Evolutionary conservation across 163 green algal genomes (phyloP).

Genomic region (Volvox carteri): DNA sequence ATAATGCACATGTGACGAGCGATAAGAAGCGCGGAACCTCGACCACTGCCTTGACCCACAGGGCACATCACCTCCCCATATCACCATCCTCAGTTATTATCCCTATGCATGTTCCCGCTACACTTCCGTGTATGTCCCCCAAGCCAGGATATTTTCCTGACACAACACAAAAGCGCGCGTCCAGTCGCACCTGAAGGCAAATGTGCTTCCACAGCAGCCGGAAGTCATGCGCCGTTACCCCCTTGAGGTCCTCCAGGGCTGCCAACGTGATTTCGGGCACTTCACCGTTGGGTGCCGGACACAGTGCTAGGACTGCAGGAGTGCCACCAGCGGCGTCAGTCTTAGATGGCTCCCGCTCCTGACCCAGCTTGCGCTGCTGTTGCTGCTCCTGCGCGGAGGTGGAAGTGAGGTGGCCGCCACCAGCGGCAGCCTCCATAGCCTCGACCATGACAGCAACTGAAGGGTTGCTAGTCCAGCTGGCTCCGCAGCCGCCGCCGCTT

Average conservation of each 20-base stretch:
- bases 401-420: background rate
- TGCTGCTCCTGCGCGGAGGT: background rate
- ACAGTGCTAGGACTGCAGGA: slow-evolving; percentile 14
- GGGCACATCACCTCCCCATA: too few relatives aligned
- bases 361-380: background rate
- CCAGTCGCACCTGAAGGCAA: slow-evolving; percentile 3
- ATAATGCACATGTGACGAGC: too few relatives aligned
- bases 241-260: slow-evolving; percentile 3
- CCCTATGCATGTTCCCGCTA: too few relatives aligned
- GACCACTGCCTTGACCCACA: too few relatives aligned
- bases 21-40: background rate
- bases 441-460: background rate
- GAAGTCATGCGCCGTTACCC: background rate
- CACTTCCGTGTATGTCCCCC: too few relatives aligned
- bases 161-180: background rate
- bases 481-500: background rate
- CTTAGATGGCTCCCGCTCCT: background rate
- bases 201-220: slow-evolving; percentile 38
- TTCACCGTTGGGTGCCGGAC: background rate
- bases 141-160: too few relatives aligned
- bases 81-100: too few relatives aligned
- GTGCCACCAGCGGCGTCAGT: background rate
- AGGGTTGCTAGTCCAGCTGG: background rate
- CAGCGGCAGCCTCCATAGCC: background rate
- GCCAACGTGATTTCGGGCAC: background rate